These are phyloP conservation scores for Chaetomium olivaceum DNA, from an alignment of 2,329 filamentous ascomycete genomes.

Conservation along the genomic window DNA sequence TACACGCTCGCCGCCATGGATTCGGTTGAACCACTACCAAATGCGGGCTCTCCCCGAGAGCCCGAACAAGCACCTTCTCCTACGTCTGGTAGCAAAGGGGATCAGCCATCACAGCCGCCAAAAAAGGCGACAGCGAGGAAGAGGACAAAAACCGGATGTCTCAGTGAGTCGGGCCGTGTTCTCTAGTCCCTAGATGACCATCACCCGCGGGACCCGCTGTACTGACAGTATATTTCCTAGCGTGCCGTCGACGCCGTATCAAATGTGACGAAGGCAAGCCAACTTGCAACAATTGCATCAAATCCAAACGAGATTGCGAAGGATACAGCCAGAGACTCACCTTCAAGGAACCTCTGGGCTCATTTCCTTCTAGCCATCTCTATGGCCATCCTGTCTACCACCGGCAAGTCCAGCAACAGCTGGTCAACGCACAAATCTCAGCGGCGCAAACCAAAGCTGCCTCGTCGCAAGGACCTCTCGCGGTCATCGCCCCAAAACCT, in stretches of 20 bases:
- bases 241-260: slow-evolving; percentile 91
- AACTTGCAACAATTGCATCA: slow-evolving; percentile 80
- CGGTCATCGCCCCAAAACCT: slow-evolving; percentile 56
- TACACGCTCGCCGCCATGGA: slow-evolving; percentile 17
- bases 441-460: slow-evolving; percentile 43
- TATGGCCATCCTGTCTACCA: slow-evolving; percentile 49
- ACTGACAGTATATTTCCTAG: slow-evolving; percentile 46
- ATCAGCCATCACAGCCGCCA: slow-evolving; percentile 35
- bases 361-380: slow-evolving; percentile 54
- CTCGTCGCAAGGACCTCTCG: slow-evolving; percentile 43
- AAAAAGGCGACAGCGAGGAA: slow-evolving; percentile 58
- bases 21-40: slow-evolving; percentile 3
- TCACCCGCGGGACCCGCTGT: background rate
- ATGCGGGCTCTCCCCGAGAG: slow-evolving; percentile 7
- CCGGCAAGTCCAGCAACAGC: slow-evolving; percentile 47
- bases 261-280: slow-evolving; percentile 93
- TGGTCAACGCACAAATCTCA: slow-evolving; percentile 47
- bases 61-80: slow-evolving; percentile 15
- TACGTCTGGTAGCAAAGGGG: slow-evolving; percentile 41
- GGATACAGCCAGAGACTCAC: slow-evolving; percentile 80
- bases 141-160: slow-evolving; percentile 87
- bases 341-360: slow-evolving; percentile 72
- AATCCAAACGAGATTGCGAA: slow-evolving; percentile 80
- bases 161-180: slow-evolving; percentile 62
- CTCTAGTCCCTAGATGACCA: slow-evolving; percentile 28